phyloP scores from a whole-genome alignment of 106 monocot species.

The Dendrobium officinale region DNA sequence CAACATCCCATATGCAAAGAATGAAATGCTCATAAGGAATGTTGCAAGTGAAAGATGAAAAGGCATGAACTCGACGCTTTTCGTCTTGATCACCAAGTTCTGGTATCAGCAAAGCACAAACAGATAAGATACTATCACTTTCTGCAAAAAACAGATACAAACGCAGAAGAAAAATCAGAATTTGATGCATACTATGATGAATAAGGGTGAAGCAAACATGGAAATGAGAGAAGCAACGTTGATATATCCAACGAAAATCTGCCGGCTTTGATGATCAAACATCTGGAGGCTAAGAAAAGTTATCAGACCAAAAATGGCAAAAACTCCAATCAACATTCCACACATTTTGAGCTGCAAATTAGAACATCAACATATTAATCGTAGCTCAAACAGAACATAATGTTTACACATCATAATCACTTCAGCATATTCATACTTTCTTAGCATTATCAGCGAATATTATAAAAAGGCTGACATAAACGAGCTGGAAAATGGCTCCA shows the following conservation, averaged over 20 bases:
- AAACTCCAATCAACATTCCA: slow-evolving; percentile 40
- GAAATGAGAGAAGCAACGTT: slow-evolving; percentile 80
- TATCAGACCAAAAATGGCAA: slow-evolving; percentile 44
- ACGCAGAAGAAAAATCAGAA: neutral
- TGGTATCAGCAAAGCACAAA: neutral
- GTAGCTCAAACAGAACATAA: too few species aligned
- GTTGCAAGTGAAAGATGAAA: slow-evolving; percentile 65
- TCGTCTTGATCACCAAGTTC: slow-evolving; percentile 68
- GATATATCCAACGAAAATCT: slow-evolving; percentile 69
- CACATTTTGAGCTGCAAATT: slow-evolving; percentile 61
- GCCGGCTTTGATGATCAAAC: slow-evolving; percentile 37
- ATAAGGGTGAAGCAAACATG: slow-evolving; percentile 91
- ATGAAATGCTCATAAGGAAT: slow-evolving; percentile 70
- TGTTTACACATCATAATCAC: too few species aligned
- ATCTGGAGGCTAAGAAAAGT: slow-evolving; percentile 44
- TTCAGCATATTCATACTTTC: slow-evolving; percentile 27
- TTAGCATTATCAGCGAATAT: slow-evolving; percentile 34
- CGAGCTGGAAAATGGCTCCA: slow-evolving; percentile 78
- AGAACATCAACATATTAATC: neutral
- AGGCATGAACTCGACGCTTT: slow-evolving; percentile 80
- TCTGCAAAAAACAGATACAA: neutral
- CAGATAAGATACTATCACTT: neutral
- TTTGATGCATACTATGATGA: slow-evolving; percentile 59
- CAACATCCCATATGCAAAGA: slow-evolving; percentile 67
- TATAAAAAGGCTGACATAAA: slow-evolving; percentile 62